Conservation (phyloP, 139 green algal genomes). For the Tetradesmus lagerheimii region DNA sequence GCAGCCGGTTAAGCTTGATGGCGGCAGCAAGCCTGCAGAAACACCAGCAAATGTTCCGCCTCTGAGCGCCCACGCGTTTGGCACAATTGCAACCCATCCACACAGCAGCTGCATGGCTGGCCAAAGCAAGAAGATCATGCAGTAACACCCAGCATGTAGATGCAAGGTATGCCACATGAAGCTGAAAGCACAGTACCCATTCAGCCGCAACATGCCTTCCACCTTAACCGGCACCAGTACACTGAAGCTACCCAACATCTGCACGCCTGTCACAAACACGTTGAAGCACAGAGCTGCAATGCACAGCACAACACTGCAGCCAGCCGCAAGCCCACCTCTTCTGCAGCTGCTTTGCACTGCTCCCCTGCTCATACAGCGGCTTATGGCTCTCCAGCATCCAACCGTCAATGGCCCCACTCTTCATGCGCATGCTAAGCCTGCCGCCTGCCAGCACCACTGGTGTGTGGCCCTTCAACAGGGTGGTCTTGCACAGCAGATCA, state of each 20-base stretch:
- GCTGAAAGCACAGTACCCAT: no score
- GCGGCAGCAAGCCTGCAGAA: constrained; percentile 19
- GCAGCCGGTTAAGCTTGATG: constrained; percentile 6
- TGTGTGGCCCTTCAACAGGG: constrained; percentile 49
- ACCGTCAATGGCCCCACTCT: constrained; percentile 64
- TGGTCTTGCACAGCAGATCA: constrained; percentile 62
- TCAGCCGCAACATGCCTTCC: no score
- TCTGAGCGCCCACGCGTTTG: no score
- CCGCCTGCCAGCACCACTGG: constrained; percentile 67
- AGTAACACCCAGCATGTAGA: not conserved
- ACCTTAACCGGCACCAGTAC: no score
- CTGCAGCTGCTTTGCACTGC: constrained; percentile 29
- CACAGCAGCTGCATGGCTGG: no score
- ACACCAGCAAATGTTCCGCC: not conserved
- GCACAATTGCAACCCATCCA: no score
- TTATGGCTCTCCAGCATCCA: constrained; percentile 67
- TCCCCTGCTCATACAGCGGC: constrained; percentile 52
- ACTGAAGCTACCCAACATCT: no score
- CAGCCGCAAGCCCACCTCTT: not conserved
- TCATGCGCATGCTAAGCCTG: constrained; percentile 69
- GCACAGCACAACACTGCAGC: no score
- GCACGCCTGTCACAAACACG: no score
- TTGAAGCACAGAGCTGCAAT: no score
- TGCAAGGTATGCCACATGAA: not conserved
- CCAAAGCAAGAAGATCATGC: not conserved